These are phyloP conservation scores for Podospora bellae-mahoneyi DNA, from an alignment of 495 filamentous ascomycete genomes.

Conservation along the genomic window DNA sequence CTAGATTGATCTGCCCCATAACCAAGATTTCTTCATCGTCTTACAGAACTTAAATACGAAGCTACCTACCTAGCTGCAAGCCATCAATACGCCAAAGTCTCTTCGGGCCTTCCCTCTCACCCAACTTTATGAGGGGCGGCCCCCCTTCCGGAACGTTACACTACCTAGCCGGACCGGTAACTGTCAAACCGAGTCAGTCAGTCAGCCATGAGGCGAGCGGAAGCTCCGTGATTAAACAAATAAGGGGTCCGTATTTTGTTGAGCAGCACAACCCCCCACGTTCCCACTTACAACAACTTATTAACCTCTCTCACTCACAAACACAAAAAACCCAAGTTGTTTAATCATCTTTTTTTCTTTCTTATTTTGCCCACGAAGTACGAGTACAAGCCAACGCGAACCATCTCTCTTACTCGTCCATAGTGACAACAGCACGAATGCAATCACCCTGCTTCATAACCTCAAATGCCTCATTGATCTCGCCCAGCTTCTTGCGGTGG, in stretches of 20 bases:
- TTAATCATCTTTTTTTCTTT: background rate
- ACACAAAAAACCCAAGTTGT: background rate
- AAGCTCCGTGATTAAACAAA: no score
- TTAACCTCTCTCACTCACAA: background rate
- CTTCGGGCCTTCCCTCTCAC: no score
- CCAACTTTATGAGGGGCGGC: no score
- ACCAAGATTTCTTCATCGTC: no score
- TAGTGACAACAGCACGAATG: slow-evolving; percentile 76
- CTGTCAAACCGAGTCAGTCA: background rate
- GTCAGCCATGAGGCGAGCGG: no score
- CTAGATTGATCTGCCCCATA: no score
- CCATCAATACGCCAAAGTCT: no score
- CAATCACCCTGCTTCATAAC: slow-evolving; percentile 96
- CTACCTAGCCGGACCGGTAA: background rate
- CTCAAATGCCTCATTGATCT: slow-evolving; percentile 87
- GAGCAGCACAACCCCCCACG: no score
- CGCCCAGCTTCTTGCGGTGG: slow-evolving; percentile 73
- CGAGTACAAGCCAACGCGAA: background rate
- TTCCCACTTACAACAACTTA: background rate
- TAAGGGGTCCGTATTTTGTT: no score
- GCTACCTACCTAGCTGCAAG: no score
- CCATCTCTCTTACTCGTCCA: slow-evolving; percentile 33
- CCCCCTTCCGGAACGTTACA: slow-evolving; percentile 10
- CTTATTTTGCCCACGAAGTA: background rate
- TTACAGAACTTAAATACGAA: no score